phyloP scores from a whole-genome alignment of 106 monocot genomes.

The Acorus gramineus region DNA sequence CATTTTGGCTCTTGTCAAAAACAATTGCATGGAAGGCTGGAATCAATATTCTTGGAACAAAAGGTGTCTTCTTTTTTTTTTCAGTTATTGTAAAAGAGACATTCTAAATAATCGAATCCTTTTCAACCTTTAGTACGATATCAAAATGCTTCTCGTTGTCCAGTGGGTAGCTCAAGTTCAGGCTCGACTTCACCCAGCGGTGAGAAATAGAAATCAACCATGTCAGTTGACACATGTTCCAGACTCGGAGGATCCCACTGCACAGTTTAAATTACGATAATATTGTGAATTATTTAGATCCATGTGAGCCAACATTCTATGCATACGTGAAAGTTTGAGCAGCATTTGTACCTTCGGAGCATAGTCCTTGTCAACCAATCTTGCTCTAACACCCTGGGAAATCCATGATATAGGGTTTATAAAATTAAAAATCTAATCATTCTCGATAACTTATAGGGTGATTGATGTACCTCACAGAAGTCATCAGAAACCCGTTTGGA shows the following conservation, averaged over 20 bases:
- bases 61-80: no score
- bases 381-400: conserved; percentile 72
- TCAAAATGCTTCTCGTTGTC: conserved; percentile 68
- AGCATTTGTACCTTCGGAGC: conserved; percentile 62
- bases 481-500: conserved; percentile 54
- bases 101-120: no score
- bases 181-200: conserved; percentile 70
- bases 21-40: no score
- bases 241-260: conserved; percentile 95
- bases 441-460: neutral
- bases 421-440: neutral
- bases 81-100: no score
- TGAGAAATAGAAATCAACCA: conserved; percentile 71
- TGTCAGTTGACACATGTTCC: conserved; percentile 62
- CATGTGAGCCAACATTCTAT: neutral
- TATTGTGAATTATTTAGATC: conserved; percentile 1
- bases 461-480: conserved; percentile 60
- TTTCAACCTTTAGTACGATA: conserved; percentile 18
- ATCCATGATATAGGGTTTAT: neutral
- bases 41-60: no score
- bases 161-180: conserved; percentile 69
- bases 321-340: neutral
- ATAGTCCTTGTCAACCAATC: conserved; percentile 65
- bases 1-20: no score
- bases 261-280: conserved; percentile 2